Conservation (phyloP, 768 basidiomycete species). For the Podaxis sp. region DNA sequence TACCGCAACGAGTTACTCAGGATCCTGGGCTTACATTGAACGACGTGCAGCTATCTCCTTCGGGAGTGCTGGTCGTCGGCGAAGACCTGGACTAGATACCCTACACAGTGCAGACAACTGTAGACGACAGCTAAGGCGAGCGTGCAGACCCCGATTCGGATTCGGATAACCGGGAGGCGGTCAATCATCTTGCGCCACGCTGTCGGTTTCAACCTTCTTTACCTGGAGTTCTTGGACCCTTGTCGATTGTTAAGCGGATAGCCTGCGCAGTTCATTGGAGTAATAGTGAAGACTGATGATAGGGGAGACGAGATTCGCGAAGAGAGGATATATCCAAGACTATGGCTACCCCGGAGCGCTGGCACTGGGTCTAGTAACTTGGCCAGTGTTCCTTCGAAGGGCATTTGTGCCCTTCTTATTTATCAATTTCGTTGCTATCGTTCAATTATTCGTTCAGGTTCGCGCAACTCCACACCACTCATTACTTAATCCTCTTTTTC, state of each 20-base stretch:
- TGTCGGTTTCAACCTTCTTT: neutral
- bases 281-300: neutral
- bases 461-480: neutral
- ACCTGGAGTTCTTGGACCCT: neutral
- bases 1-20: neutral
- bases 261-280: neutral
- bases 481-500: neutral
- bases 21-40: neutral
- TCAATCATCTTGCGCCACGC: neutral
- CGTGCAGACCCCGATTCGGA: constrained; percentile 5
- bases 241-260: neutral
- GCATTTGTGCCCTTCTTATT: neutral
- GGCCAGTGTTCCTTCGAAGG: neutral
- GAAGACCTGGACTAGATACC: neutral
- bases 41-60: neutral
- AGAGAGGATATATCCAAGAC: neutral
- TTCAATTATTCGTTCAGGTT: neutral
- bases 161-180: neutral
- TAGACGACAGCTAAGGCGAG: neutral
- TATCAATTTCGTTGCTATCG: neutral
- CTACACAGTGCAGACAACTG: too few species aligned
- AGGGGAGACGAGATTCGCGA: neutral
- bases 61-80: neutral
- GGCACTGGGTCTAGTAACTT: neutral
- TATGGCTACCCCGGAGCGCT: neutral